Percentiles rank a stretch among this genome's conserved stretches.
Evolutionary conservation across 768 basidiomycete genomes (phyloP).

Genomic region (Xanthoconium stramineum): DNA sequence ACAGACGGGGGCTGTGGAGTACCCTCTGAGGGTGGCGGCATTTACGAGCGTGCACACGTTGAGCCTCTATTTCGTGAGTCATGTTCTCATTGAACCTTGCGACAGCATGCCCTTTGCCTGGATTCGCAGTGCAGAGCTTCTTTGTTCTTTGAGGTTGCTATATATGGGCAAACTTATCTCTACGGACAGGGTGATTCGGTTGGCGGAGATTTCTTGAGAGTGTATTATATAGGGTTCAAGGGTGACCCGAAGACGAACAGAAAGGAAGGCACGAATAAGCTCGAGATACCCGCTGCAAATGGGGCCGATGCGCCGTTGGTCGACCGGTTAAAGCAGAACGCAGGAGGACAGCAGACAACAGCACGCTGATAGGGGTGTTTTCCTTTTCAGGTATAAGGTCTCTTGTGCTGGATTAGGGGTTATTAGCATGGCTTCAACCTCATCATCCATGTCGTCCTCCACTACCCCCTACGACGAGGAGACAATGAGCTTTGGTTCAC

Average conservation of each 20-base stretch:
- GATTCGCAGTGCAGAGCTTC: not conserved
- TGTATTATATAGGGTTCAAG: slow-evolving; percentile 84
- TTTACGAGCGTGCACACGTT: slow-evolving; percentile 73
- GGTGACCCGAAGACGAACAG: slow-evolving; percentile 58
- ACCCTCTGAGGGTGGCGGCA: slow-evolving; percentile 71
- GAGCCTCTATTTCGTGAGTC: slow-evolving; percentile 77
- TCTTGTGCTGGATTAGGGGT: not conserved
- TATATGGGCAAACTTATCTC: slow-evolving; percentile 15
- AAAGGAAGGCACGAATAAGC: slow-evolving; percentile 58
- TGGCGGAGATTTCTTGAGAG: slow-evolving; percentile 59
- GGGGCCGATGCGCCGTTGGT: slow-evolving; percentile 70
- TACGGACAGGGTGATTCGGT: slow-evolving; percentile 58
- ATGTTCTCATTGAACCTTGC: slow-evolving; percentile 8
- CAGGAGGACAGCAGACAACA: slow-evolving; percentile 59
- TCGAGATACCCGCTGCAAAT: slow-evolving; percentile 77
- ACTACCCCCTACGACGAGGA: not conserved
- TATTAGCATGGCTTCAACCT: not conserved
- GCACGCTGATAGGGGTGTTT: slow-evolving; percentile 36
- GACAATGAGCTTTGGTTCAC: not conserved
- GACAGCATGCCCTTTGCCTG: slow-evolving; percentile 16
- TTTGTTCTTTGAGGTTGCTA: slow-evolving; percentile 19
- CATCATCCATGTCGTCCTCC: not conserved
- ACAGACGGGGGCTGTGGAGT: slow-evolving; percentile 66
- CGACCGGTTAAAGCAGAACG: slow-evolving; percentile 57
- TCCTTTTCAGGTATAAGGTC: not conserved